Evolutionary conservation across 2,329 filamentous ascomycete genomes (phyloP), one percentile per base, ranked within the genome.

Genomic region (Botryosphaeria dothidea): DNA sequence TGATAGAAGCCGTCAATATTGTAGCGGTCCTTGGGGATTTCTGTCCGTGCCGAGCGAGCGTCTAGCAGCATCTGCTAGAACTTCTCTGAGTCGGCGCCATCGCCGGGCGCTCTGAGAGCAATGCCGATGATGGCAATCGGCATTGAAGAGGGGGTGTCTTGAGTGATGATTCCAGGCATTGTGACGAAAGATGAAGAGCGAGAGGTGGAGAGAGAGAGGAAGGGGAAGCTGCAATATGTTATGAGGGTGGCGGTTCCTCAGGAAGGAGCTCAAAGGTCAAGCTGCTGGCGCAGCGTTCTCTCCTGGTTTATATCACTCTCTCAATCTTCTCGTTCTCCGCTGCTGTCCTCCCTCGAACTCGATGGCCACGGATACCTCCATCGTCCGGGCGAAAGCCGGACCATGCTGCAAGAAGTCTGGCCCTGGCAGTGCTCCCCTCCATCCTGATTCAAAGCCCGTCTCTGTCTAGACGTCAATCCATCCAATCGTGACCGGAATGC

Each of bases 41-140:
- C 25, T 6, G 61, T 36, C 6, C n/a, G 65, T 8, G 1, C 77
- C 72, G 2, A 74, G 68, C 0, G 69, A 56, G 38, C 73, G 6
- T 79, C 68, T 72, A 7, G 58, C 8, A 73, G 69, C 8, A 79
- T 58, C 9, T 76, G 61, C 78, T 77, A 79, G 17, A 78, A 74
- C 1, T 70, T 68, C 4, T 73, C 71, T 3, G 75, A 74, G 2
- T 69, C 68, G 17, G 34, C 60, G n/a, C 72, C 68, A 8, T 52
- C 69, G 17, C 76, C 76, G 5, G 78, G 75, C 23, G 78, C 71
- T 17, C 77, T 71, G 56, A 75, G 78, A 15, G 70, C 74, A 41
- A 72, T 67, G 1, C 78, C 78, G n/a, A 80, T 68, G 13, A 80
- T 73, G 11, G 76, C 78, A 27, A 73, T 70, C 7, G 31, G 31